Conservation (phyloP, 1,284 basidiomycete genomes). For the Kwoniella shivajii region DNA sequence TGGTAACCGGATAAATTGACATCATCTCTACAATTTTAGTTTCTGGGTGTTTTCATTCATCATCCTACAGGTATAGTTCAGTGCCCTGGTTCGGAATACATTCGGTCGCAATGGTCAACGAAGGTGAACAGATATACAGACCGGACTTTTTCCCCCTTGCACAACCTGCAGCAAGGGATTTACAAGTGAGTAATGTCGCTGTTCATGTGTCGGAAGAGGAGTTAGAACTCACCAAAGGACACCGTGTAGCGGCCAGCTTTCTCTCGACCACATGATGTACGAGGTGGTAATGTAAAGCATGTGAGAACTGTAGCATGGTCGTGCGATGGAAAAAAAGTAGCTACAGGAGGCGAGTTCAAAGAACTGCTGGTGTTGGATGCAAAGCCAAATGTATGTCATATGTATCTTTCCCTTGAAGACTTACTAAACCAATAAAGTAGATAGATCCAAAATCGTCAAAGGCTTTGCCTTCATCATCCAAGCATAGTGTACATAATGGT, state of each 20-base stretch:
- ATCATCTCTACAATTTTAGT: not conserved
- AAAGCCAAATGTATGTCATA: conserved; percentile 7
- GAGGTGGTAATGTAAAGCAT: conserved; percentile 29
- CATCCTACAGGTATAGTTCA: not conserved
- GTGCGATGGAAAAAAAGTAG: conserved; percentile 30
- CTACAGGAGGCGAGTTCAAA: conserved; percentile 33
- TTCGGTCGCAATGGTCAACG: conserved; percentile 12
- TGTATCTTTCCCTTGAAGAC: not conserved
- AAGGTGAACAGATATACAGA: conserved; percentile 9
- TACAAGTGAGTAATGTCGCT: conserved; percentile 19
- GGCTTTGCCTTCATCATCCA: conserved; percentile 27
- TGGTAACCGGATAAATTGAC: too few relatives aligned
- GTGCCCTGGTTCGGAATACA: not conserved
- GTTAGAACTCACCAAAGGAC: not conserved
- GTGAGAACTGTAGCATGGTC: conserved; percentile 33
- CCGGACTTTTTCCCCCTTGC: conserved; percentile 27
- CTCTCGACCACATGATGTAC: conserved; percentile 23
- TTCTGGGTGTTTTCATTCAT: too few relatives aligned
- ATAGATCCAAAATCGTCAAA: conserved; percentile 19
- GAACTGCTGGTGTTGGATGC: conserved; percentile 34
- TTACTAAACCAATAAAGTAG: not conserved
- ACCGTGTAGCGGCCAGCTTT: conserved; percentile 25
- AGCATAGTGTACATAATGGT: conserved; percentile 38
- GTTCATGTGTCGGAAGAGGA: too few relatives aligned
- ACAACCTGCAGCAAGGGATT: conserved; percentile 26